A percentile compares a stretch with the other conserved stretches of the same genome.
Conservation (phyloP, 2,329 filamentous ascomycete species). For the Gyromitra esculenta region DNA sequence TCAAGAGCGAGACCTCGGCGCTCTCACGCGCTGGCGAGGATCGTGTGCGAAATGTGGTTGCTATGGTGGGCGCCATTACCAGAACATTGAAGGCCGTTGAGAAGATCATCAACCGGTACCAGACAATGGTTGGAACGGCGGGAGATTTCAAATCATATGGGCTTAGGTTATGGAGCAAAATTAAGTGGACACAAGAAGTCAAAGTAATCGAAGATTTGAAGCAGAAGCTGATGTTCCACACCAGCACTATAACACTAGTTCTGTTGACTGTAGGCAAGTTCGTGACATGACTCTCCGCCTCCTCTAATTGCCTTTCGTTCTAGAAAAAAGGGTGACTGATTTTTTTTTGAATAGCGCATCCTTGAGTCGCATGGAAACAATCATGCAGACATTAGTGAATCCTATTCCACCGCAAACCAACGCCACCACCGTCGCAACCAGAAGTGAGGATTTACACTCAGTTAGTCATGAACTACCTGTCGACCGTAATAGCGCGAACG, state of each 20-base stretch:
- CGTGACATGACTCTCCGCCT: background rate
- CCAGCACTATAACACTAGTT: slow-evolving; percentile 24
- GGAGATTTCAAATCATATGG: slow-evolving; percentile 21
- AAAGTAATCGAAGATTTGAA: slow-evolving; percentile 28
- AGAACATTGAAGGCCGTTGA: slow-evolving; percentile 27
- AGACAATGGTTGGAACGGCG: slow-evolving; percentile 21
- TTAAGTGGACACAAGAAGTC: slow-evolving; percentile 34
- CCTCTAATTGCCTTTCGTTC: background rate
- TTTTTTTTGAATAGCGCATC: slow-evolving; percentile 13
- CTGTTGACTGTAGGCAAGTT: slow-evolving; percentile 31
- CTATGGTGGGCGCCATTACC: slow-evolving; percentile 25
- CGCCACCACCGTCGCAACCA: background rate
- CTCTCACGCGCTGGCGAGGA: slow-evolving; percentile 32
- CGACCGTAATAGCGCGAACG: background rate
- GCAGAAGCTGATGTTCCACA: slow-evolving; percentile 39
- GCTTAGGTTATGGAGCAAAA: slow-evolving; percentile 26
- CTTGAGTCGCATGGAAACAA: slow-evolving; percentile 26
- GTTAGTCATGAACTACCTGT: background rate
- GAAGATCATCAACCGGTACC: slow-evolving; percentile 36
- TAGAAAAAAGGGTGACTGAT: background rate
- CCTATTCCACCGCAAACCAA: background rate
- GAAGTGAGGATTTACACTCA: background rate
- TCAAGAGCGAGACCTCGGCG: slow-evolving; percentile 9
- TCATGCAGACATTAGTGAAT: slow-evolving; percentile 23
- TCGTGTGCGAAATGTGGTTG: slow-evolving; percentile 24